Conservation (phyloP, 2,329 filamentous ascomycete species). For the Botrytis byssoidea region DNA sequence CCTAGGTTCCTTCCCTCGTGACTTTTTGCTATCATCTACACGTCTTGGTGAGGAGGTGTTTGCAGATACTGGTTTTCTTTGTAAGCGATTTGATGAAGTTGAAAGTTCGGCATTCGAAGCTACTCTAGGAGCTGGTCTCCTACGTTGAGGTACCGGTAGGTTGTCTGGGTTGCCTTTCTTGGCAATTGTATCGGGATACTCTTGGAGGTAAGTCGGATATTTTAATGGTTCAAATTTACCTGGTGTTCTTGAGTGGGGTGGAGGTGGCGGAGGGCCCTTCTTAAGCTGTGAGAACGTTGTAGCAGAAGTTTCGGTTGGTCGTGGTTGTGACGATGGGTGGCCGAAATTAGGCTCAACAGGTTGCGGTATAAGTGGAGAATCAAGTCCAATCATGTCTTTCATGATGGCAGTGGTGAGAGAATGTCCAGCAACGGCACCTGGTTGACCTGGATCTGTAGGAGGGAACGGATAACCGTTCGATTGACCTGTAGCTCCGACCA, state of each 20-base stretch:
- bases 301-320: background rate
- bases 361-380: conserved; percentile 25
- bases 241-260: conserved; percentile 29
- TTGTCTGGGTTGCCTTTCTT: conserved; percentile 32
- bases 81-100: conserved; percentile 25
- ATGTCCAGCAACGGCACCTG: conserved; percentile 33
- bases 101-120: conserved; percentile 18
- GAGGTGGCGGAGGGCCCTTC: conserved; percentile 38
- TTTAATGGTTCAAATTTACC: conserved; percentile 42
- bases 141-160: conserved; percentile 35
- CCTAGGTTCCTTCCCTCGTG: conserved; percentile 29
- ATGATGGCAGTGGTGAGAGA: conserved; percentile 31
- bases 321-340: conserved; percentile 21
- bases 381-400: conserved; percentile 34
- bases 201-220: conserved; percentile 41
- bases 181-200: conserved; percentile 39
- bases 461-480: conserved; percentile 39
- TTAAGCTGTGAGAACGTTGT: conserved; percentile 12
- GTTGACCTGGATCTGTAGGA: conserved; percentile 34
- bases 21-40: conserved; percentile 31
- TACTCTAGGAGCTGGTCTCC: conserved; percentile 29
- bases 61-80: conserved; percentile 39
- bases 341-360: conserved; percentile 28
- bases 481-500: conserved; percentile 28
- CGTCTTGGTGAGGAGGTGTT: conserved; percentile 39